phyloP scores from a whole-genome alignment of 1,284 basidiomycete species.

The Leccinum subfulvum region DNA sequence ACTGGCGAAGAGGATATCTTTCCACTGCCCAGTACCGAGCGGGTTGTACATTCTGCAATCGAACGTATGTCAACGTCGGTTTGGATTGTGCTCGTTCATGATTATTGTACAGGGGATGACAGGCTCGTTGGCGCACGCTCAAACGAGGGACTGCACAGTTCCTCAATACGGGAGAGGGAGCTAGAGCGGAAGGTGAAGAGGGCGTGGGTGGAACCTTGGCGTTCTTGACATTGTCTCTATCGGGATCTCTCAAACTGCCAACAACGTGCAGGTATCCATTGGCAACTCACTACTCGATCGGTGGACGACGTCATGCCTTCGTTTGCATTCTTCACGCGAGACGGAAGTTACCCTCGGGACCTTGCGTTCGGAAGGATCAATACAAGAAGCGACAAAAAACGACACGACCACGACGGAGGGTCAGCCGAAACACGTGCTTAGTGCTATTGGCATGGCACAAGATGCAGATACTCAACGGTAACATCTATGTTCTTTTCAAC shows the following conservation, averaged over 20 bases:
- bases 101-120: constrained; percentile 55
- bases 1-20: too few relatives aligned
- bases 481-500: too few relatives aligned
- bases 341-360: constrained; percentile 57
- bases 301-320: constrained; percentile 77
- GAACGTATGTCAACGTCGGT: background rate
- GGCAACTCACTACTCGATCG: constrained; percentile 70
- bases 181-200: constrained; percentile 51
- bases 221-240: constrained; percentile 55
- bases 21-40: too few relatives aligned
- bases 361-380: too few relatives aligned
- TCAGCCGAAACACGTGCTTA: too few relatives aligned
- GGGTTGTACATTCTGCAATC: too few relatives aligned
- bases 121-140: constrained; percentile 55
- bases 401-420: too few relatives aligned
- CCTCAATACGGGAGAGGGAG: constrained; percentile 65
- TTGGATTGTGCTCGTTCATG: constrained; percentile 8
- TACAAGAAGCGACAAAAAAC: too few relatives aligned
- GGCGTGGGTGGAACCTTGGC: constrained; percentile 51
- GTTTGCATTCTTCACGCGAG: constrained; percentile 82
- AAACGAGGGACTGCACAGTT: constrained; percentile 69
- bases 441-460: too few relatives aligned
- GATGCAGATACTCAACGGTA: too few relatives aligned
- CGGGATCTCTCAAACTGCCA: constrained; percentile 9
- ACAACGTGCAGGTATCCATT: constrained; percentile 59